A percentile compares a stretch with the other conserved stretches of the same genome.
These are phyloP conservation scores for Fagopyrum homotropicum DNA, from an alignment of 148 eudicot species.

Conservation along the genomic window DNA sequence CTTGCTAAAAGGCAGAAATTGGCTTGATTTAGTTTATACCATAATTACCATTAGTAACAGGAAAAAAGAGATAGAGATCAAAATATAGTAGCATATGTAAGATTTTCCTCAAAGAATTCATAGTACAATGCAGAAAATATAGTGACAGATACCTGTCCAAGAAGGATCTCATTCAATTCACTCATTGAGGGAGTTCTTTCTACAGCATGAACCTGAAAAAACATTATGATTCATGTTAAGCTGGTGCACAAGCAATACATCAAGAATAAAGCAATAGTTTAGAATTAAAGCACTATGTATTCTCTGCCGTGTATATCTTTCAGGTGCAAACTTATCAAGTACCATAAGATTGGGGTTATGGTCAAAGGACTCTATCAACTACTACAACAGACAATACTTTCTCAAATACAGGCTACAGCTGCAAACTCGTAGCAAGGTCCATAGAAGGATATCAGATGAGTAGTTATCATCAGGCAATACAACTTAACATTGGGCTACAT, in stretches of 20 bases:
- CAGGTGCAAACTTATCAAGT: neutral
- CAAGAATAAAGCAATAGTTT: neutral
- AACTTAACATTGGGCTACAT: neutral
- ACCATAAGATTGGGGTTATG: neutral
- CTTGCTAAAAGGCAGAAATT: neutral
- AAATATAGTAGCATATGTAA: neutral
- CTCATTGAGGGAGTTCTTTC: slow-evolving; percentile 97
- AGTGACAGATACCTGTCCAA: slow-evolving; percentile 68
- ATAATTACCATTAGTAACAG: neutral
- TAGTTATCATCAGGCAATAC: neutral
- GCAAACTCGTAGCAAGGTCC: neutral
- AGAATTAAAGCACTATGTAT: neutral
- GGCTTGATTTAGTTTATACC: neutral
- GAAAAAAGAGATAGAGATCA: neutral
- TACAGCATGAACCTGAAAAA: slow-evolving; percentile 77
- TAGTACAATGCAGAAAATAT: neutral
- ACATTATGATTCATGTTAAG: slow-evolving; percentile 8
- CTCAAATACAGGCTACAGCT: neutral
- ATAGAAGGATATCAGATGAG: slow-evolving; percentile 1
- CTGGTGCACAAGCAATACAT: neutral
- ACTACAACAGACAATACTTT: neutral
- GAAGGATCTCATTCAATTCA: slow-evolving; percentile 86
- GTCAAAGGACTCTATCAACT: neutral
- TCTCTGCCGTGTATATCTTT: neutral
- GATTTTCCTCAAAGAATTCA: neutral